Evolutionary conservation across 768 basidiomycete species (phyloP), one percentile per base, ranked within the genome.

Genomic region (Leccinum barrowsii): DNA sequence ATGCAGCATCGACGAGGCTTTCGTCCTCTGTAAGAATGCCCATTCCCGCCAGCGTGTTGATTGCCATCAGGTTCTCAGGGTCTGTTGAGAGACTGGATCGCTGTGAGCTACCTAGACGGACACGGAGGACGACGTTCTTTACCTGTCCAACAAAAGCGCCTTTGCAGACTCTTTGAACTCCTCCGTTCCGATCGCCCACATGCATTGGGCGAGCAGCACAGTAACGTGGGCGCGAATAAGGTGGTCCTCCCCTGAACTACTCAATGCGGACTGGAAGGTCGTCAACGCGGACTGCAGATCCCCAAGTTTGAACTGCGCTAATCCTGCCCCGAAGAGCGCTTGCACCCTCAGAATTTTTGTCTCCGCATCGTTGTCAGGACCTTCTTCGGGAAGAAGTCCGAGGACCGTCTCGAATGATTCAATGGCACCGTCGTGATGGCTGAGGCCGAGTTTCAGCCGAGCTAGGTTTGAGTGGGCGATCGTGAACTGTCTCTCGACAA

Each of bases 41-140:
- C 84, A 97, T 93, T n/a, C 89, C 90, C 1, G 90, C 90, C 1
- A 98, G 81, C 0, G 86, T 82, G 49, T 88, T 90, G 70, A 96
- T 89, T 1, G 92, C 92, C 55, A 82, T 78, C 52, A 94, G 69
- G 66, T 94, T 92, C 60, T 88, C 88, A 0, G 87, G 81, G 68
- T 96, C 90, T 24, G 79, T 72, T 0, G 86, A 79, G 62, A 97
- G 88, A 65, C 94, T 96, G 63, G 19, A 54, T 26, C 50, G 12
- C 8, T 19, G 62, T 70, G 47, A 72, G 66, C 28, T 8, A 34
- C 44, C 50, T 54, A 49, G 53, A 46, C 52, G n/a, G 22, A 55
- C 19, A 40, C 4, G 8, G 44, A 32, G 17, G 56, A 13, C 24
- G 40, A 11, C 26, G 52, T 26, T 63, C 68, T 82, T 64, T 63